Percentiles rank a stretch among this genome's conserved stretches.
phyloP scores from a whole-genome alignment of 2,329 filamentous ascomycete genomes.

The Cladophialophora yegresii region DNA sequence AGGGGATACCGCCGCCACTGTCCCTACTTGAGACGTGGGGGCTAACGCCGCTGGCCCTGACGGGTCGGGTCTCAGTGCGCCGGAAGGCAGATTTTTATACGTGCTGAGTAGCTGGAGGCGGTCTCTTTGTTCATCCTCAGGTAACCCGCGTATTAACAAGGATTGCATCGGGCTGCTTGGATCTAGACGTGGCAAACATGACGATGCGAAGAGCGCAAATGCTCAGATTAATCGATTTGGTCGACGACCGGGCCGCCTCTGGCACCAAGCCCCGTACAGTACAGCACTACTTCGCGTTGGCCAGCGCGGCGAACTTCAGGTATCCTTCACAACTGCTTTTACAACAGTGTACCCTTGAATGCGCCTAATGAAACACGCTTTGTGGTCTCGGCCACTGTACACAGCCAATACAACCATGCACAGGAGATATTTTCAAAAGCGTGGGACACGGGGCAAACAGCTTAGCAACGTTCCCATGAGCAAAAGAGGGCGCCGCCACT shows the following conservation, averaged over 20 bases:
- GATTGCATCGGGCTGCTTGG: background rate
- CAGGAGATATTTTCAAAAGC: too few species aligned
- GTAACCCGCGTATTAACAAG: background rate
- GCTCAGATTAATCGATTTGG: background rate
- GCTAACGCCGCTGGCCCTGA: too few species aligned
- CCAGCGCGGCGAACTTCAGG: background rate
- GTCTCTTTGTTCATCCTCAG: too few species aligned
- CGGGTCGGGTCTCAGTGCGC: background rate
- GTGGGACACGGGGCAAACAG: too few species aligned
- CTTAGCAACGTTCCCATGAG: too few species aligned
- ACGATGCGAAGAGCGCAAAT: background rate
- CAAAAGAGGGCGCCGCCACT: too few species aligned
- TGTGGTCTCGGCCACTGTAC: too few species aligned
- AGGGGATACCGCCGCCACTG: too few species aligned
- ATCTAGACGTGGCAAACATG: background rate
- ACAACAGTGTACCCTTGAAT: too few species aligned
- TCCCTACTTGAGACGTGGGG: too few species aligned
- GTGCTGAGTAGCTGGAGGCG: background rate
- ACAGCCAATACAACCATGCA: too few species aligned
- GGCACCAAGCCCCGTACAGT: background rate
- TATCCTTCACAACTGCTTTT: background rate
- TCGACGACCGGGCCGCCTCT: background rate
- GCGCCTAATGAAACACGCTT: too few species aligned
- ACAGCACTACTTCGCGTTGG: background rate
- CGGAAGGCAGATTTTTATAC: background rate